Base-by-base conservation (phyloP, 2,329 filamentous ascomycete species). In the Didymosphaeria variabile region DNA sequence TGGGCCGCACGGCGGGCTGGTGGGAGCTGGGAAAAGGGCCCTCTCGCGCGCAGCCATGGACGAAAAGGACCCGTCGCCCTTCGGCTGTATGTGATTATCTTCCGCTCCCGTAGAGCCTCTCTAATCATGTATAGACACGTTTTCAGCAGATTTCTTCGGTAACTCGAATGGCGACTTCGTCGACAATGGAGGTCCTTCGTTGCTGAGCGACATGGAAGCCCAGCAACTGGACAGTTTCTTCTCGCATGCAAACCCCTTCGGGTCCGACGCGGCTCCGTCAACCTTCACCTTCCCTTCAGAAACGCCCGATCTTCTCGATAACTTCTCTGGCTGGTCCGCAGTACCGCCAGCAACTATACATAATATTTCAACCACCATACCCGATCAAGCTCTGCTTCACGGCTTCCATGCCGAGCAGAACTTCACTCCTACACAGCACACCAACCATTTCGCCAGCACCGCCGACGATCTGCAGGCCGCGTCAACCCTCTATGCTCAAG, bases 151-250 rank as follows among this genome's bases (percentile, higher is more conserved):
- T 65, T 72, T 71, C 59, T 67, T 71, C 63, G 62, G 62, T 17
- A 58, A 44, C 59, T 32, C 65, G 2, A 31, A 64, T 7, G 54
- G 60, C 53, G 61, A 62, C 46, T 60, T 67, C 46, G 65, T 67
- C 46, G 65, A 71, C 57, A 64, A 61, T 49, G 59, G 61, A 49
- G 68, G 67, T 38, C 71, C 68, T 51, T 72, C 72, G 36, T 70
- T 78, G 40, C 72, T 78, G 49, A 75, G 60, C 55, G 73, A 76
- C 52, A 65, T 63, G 57, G 74, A 78, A 57, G 67, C 61, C 55
- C 72, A 75, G 59, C 66, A 64, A 6, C 68, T 78, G 34, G 62
- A 62, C 46, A 65, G 76, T 63, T 78, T 78, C 66, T 78, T 78
- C 68, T 63, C 63, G 52, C 70, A 69, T 31, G 73, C 72, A 23